These are phyloP conservation scores for Fusarium musae DNA, from an alignment of 2,329 filamentous ascomycete species.

Conservation along the genomic window DNA sequence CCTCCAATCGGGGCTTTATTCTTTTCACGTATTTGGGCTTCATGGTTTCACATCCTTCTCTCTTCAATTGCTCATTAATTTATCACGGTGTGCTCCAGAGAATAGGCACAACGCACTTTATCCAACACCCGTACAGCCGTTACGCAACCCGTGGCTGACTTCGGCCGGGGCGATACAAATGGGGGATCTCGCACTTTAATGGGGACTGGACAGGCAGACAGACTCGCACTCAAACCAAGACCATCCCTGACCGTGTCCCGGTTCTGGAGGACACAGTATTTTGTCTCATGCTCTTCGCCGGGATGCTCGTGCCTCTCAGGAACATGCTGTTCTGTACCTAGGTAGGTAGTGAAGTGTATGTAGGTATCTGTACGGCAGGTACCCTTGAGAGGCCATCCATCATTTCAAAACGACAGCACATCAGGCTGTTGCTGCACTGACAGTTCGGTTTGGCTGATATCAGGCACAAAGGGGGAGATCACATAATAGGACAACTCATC, in stretches of 20 bases:
- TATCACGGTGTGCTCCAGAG: conserved; percentile 13
- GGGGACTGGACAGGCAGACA: conserved; percentile 4
- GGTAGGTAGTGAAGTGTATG: background rate
- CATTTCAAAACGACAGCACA: conserved; percentile 24
- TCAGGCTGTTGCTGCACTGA: conserved; percentile 3
- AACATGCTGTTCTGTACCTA: background rate
- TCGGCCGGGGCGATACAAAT: conserved; percentile 20
- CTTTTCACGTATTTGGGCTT: background rate
- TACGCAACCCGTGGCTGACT: conserved; percentile 21
- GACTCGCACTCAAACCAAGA: background rate
- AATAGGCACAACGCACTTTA: conserved; percentile 22
- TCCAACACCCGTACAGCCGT: conserved; percentile 28
- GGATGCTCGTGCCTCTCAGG: conserved; percentile 1
- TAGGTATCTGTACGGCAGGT: background rate
- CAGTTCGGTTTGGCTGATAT: conserved; percentile 2
- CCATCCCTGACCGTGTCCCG: conserved; percentile 8
- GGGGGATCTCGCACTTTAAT: conserved; percentile 14
- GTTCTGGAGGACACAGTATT: conserved; percentile 17
- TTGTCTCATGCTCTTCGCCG: conserved; percentile 13
- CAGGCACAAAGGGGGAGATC: conserved; percentile 18
- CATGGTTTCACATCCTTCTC: background rate
- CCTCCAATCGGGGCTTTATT: conserved; percentile 41
- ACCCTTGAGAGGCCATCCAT: conserved; percentile 4
- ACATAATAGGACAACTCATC: conserved; percentile 30
- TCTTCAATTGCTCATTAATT: background rate